These are phyloP conservation scores for Ceratocystis diversiconidia DNA, from an alignment of 2,329 filamentous ascomycete species.

Conservation along the genomic window DNA sequence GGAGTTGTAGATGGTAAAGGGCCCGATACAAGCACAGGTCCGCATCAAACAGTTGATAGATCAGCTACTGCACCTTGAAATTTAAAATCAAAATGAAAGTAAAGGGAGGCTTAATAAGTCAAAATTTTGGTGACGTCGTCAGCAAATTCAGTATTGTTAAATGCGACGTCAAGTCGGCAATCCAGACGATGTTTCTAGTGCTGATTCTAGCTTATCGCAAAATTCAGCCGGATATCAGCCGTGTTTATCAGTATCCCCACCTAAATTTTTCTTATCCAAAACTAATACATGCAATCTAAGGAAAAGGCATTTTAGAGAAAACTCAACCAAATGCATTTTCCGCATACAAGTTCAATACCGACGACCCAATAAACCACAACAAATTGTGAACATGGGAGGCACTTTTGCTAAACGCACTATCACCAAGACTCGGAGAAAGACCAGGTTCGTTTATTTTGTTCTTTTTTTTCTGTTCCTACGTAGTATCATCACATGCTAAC, in stretches of 20 bases:
- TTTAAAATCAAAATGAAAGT: background rate
- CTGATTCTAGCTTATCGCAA: background rate
- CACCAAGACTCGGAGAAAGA: conserved; percentile 60
- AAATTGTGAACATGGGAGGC: conserved; percentile 47
- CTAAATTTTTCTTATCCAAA: conserved; percentile 6
- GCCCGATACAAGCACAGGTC: no score
- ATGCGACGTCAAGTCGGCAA: background rate
- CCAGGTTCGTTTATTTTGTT: conserved; percentile 35
- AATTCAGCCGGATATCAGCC: conserved; percentile 5
- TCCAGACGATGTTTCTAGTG: background rate
- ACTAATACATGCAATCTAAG: background rate
- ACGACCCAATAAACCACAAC: background rate
- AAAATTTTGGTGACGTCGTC: no score
- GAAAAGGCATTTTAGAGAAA: background rate
- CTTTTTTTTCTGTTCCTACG: background rate
- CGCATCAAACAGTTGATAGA: background rate
- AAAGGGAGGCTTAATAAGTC: background rate
- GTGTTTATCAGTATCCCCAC: conserved; percentile 1
- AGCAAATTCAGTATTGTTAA: background rate
- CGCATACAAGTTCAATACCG: background rate
- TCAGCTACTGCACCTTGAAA: background rate
- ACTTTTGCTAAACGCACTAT: conserved; percentile 46
- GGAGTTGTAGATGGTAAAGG: no score
- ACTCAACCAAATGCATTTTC: background rate
- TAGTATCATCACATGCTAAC: conserved; percentile 17